phyloP scores from a whole-genome alignment of 108 stramenopile species.

The Cyclostephanos invisitatus region DNA sequence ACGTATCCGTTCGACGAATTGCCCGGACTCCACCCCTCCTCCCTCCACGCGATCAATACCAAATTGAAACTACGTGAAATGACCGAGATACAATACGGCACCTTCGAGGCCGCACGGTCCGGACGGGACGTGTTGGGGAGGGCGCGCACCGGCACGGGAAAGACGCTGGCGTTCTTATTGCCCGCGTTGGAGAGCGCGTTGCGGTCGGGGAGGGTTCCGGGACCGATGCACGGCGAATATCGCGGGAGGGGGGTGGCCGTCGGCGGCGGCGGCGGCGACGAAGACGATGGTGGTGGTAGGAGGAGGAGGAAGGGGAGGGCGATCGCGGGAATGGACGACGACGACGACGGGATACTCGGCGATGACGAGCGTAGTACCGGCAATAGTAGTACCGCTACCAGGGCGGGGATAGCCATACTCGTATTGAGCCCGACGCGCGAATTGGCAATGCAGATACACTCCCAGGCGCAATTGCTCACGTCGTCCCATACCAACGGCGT shows the following conservation, averaged over 20 bases:
- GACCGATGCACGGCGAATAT: slow-evolving; percentile 75
- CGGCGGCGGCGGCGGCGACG: neutral
- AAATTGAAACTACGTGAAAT: slow-evolving; percentile 61
- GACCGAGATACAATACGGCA: slow-evolving; percentile 91
- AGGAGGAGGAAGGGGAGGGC: too few relatives aligned
- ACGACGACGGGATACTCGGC: too few relatives aligned
- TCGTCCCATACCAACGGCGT: slow-evolving; percentile 56
- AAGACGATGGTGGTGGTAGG: too few relatives aligned
- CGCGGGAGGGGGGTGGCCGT: neutral
- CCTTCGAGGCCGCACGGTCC: slow-evolving; percentile 64
- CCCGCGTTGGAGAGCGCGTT: slow-evolving; percentile 69
- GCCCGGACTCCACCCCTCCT: slow-evolving; percentile 30
- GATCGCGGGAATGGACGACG: too few relatives aligned
- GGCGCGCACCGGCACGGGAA: slow-evolving; percentile 91
- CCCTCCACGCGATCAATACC: slow-evolving; percentile 53
- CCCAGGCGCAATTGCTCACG: slow-evolving; percentile 46
- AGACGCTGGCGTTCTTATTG: slow-evolving; percentile 82
- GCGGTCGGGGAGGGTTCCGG: slow-evolving; percentile 63
- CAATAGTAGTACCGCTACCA: neutral
- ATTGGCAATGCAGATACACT: slow-evolving; percentile 48
- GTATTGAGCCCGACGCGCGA: slow-evolving; percentile 49
- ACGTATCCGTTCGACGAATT: neutral
- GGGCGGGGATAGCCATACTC: slow-evolving; percentile 49
- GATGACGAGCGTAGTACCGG: neutral
- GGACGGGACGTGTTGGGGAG: slow-evolving; percentile 85